phyloP scores from a whole-genome alignment of 1,284 basidiomycete species.

The Bondarzewia mesenterica region DNA sequence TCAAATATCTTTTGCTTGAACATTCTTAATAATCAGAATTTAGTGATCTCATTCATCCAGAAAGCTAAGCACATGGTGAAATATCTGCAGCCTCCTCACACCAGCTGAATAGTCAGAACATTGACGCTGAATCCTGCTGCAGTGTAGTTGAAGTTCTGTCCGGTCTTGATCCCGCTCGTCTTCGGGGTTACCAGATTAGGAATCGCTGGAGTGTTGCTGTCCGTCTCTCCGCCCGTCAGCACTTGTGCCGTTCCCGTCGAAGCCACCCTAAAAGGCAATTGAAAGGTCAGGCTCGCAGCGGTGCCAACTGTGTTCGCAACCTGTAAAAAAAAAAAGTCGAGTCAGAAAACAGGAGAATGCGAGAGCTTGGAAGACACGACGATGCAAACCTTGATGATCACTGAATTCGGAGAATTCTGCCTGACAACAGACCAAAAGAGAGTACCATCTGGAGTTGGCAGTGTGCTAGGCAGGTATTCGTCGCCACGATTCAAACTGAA shows the following conservation, averaged over 20 bases:
- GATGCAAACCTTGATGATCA: conserved; percentile 49
- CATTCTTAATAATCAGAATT: too few relatives aligned
- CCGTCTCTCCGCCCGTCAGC: conserved; percentile 36
- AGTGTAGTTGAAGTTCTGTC: conserved; percentile 45
- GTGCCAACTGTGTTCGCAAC: conserved; percentile 41
- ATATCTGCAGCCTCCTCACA: not conserved
- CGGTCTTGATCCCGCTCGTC: conserved; percentile 35
- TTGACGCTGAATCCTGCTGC: conserved; percentile 53
- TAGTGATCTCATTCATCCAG: too few relatives aligned
- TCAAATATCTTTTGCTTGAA: too few relatives aligned
- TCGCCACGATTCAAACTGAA: conserved; percentile 56
- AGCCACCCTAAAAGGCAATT: conserved; percentile 45
- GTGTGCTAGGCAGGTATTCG: conserved; percentile 55
- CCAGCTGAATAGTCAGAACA: conserved; percentile 33
- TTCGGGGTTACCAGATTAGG: conserved; percentile 40
- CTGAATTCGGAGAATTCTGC: conserved; percentile 29
- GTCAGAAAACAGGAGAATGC: not conserved
- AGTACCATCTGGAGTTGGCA: conserved; percentile 39
- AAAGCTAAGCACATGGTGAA: too few relatives aligned
- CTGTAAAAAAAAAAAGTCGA: conserved; percentile 25
- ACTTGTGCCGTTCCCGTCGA: conserved; percentile 34
- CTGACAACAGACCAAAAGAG: conserved; percentile 57
- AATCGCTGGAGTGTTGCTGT: conserved; percentile 45
- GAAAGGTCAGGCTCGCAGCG: conserved; percentile 37
- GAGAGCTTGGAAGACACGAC: not conserved